phyloP scores from a whole-genome alignment of 495 filamentous ascomycete species.

The Neurospora cerealis region DNA sequence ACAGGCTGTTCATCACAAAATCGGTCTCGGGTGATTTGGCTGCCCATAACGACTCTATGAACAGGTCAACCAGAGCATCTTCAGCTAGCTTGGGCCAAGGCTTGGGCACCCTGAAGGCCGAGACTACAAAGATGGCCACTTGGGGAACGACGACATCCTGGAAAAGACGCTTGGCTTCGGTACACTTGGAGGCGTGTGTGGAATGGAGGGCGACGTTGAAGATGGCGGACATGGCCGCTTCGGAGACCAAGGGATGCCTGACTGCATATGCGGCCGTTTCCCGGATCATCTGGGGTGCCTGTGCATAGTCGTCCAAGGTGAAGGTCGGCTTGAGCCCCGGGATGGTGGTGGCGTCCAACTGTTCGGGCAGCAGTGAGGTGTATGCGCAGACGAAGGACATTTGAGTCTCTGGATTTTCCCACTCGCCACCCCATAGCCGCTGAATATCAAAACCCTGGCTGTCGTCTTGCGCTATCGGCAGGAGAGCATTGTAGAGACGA shows the following conservation, averaged over 20 bases:
- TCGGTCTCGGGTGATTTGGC: constrained; percentile 49
- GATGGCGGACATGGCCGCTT: constrained; percentile 72
- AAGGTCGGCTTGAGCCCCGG: constrained; percentile 72
- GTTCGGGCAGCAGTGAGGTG: constrained; percentile 53
- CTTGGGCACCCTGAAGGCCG: constrained; percentile 54
- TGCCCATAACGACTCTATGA: constrained; percentile 35
- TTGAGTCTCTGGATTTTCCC: constrained; percentile 78
- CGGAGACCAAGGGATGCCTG: constrained; percentile 80
- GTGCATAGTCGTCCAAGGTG: constrained; percentile 62
- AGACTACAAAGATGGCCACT: constrained; percentile 67
- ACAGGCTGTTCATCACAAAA: constrained; percentile 79
- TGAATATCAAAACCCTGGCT: constrained; percentile 54
- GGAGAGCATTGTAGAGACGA: constrained; percentile 63
- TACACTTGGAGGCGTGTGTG: constrained; percentile 50
- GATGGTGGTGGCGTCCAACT: constrained; percentile 73
- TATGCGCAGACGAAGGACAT: constrained; percentile 84
- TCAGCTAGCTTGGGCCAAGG: constrained; percentile 46
- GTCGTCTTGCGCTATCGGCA: constrained; percentile 55
- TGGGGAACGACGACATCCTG: constrained; percentile 59
- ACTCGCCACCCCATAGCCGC: constrained; percentile 81
- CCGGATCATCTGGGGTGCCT: constrained; percentile 58
- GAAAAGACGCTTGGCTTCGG: constrained; percentile 57
- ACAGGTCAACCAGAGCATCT: constrained; percentile 42
- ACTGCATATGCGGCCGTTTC: constrained; percentile 61
- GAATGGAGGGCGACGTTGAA: constrained; percentile 67